These are phyloP conservation scores for Mortierella claussenii DNA, from an alignment of 192 early-diverging fungal genomes.

Conservation along the genomic window DNA sequence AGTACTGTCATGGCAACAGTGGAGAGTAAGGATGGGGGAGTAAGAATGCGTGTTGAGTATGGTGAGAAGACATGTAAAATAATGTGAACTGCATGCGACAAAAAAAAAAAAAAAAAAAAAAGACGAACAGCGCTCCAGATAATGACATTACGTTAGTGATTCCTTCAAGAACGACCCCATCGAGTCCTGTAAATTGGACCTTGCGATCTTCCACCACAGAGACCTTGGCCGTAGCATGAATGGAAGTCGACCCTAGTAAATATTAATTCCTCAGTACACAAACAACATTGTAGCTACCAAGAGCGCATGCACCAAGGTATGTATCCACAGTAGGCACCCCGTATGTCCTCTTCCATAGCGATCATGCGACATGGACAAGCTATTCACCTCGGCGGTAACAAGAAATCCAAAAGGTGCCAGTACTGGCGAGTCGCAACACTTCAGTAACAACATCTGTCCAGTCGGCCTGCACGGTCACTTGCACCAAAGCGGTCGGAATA, in stretches of 20 bases:
- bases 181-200: slow-evolving; percentile 49
- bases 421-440: slow-evolving; percentile 32
- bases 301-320: no score
- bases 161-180: slow-evolving; percentile 50
- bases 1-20: slow-evolving; percentile 47
- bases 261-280: no score
- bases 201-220: slow-evolving; percentile 27
- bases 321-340: no score
- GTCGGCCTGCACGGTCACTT: slow-evolving; percentile 62
- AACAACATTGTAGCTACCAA: no score
- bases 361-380: background rate
- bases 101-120: no score
- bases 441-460: slow-evolving; percentile 61
- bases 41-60: background rate
- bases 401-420: slow-evolving; percentile 63
- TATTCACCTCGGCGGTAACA: slow-evolving; percentile 56
- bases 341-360: no score
- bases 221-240: slow-evolving; percentile 56
- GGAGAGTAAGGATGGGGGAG: no score
- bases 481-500: slow-evolving; percentile 21
- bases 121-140: no score
- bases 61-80: background rate
- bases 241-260: slow-evolving; percentile 50
- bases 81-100: slow-evolving; percentile 9
- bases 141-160: slow-evolving; percentile 61